phyloP scores from a whole-genome alignment of 495 filamentous ascomycete species.

The Aspergillus saccharolyticus region DNA sequence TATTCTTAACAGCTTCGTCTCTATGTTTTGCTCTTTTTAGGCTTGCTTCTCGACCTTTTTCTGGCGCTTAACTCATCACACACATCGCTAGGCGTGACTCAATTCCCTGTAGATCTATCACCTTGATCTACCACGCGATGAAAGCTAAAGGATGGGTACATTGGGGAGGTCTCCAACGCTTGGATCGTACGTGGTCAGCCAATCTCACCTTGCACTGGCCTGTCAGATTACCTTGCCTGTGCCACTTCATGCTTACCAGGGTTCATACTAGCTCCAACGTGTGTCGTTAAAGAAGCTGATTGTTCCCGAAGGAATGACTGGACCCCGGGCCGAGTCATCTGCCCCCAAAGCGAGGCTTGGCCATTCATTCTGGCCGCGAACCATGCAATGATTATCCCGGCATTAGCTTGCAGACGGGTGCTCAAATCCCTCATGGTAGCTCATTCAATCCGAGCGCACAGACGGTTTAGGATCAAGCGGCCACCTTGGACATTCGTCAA shows the following conservation, averaged over 20 bases:
- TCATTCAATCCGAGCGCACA: constrained; percentile 12
- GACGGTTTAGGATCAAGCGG: background rate
- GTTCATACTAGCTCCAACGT: constrained; percentile 5
- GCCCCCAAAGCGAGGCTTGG: constrained; percentile 9
- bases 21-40: background rate
- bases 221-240: constrained; percentile 9
- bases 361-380: constrained; percentile 11
- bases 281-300: constrained; percentile 8
- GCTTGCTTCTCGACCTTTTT: background rate
- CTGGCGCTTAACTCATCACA: constrained; percentile 17
- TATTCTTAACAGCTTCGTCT: background rate
- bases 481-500: background rate
- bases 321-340: constrained; percentile 17
- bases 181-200: background rate
- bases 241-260: constrained; percentile 1
- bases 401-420: constrained; percentile 13
- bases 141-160: background rate
- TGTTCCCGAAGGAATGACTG: constrained; percentile 12
- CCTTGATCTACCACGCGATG: constrained; percentile 3
- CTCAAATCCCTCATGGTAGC: constrained; percentile 8
- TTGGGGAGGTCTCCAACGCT: background rate
- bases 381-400: constrained; percentile 22
- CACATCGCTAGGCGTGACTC: background rate
- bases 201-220: constrained; percentile 1
- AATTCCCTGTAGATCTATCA: constrained; percentile 9